Evolutionary conservation across 208 protist species (phyloP), one percentile per base, ranked within the genome.

Genomic region (Leishmania major): DNA sequence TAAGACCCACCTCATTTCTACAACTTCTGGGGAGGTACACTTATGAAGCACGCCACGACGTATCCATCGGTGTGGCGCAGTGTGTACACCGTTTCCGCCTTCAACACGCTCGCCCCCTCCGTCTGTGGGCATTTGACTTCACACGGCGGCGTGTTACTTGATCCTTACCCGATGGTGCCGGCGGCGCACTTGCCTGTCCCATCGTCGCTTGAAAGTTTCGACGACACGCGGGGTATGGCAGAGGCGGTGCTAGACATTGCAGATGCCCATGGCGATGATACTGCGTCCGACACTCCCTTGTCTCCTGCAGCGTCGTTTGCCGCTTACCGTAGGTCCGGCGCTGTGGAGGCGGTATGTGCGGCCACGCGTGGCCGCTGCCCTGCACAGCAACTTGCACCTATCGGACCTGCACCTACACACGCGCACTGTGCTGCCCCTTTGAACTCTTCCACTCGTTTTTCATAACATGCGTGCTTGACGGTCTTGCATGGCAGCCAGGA

Each of bases 1-100:
- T 28, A 57, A 51, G 17, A 31, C 77, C 53, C 78, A 64, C 22
- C 57, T 85, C 40, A 80, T 87, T 43, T 89, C 88, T 70, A 31
- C 92, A 43, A 88, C 87, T 3, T 94, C 90, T 28, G 90, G 87
- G 13, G 72, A 81, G 49, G 82, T 91, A 78, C 88, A 92, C 72
- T 62, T 92, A 87, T 94, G 37, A 86, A 89, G 77, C 57, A 70
- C n/a, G 22, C 76, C 40, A 79, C 87, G 28, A 87, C 83, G 1
- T 31, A 81, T 57, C 31, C 40, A 8, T 25, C 28, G 55, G 40
- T 7, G 77, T 45, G 45, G 45, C 62, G n/a, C 43, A 80, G 37
- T 49, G 19, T 19, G 10, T 74, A 60, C 55, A 25, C 53, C 37
- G 75, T 86, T 43, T 69, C 66, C 49, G 53, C 79, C 45, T 82